A percentile compares a stretch with the other conserved stretches of the same genome.
These are phyloP conservation scores for Gracilariopsis chorda DNA, from an alignment of 23 red algal genomes.

Conservation along the genomic window DNA sequence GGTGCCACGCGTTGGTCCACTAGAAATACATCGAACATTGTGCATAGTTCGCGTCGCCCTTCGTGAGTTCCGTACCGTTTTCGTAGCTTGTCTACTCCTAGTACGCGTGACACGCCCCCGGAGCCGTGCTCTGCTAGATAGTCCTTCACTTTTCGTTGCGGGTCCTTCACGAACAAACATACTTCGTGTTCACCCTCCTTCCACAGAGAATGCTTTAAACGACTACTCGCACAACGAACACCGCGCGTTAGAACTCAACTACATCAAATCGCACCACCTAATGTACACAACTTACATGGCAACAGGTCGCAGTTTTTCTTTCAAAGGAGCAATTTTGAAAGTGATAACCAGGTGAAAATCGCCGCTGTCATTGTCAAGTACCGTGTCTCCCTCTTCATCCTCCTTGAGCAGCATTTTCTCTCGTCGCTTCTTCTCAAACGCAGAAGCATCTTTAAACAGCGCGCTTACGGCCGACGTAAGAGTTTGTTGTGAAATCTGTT, in stretches of 20 bases:
- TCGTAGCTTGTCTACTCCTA: conserved; percentile 67
- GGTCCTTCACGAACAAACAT: conserved; percentile 88
- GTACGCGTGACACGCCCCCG: conserved; percentile 63
- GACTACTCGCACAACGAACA: neutral
- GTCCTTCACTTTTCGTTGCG: conserved; percentile 73
- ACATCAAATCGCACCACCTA: neutral
- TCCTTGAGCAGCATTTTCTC: neutral
- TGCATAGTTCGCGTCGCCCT: conserved; percentile 60
- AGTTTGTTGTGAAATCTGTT: neutral
- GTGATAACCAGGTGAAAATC: conserved; percentile 13
- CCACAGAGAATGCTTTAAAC: conserved; percentile 46
- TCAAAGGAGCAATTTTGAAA: neutral
- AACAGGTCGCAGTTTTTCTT: neutral
- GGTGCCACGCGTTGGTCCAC: conserved; percentile 75
- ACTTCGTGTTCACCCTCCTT: conserved; percentile 54
- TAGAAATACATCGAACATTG: conserved; percentile 78
- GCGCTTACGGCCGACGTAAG: neutral
- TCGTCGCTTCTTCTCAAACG: neutral
- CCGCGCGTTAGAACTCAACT: neutral
- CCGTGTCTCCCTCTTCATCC: neutral
- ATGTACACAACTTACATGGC: conserved; percentile 20
- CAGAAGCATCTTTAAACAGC: neutral
- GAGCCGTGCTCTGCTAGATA: conserved; percentile 38
- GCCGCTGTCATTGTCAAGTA: neutral
- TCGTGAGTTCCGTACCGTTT: conserved; percentile 81